Conservation (phyloP, 2,329 filamentous ascomycete genomes). For the Calonectria hongkongensis region DNA sequence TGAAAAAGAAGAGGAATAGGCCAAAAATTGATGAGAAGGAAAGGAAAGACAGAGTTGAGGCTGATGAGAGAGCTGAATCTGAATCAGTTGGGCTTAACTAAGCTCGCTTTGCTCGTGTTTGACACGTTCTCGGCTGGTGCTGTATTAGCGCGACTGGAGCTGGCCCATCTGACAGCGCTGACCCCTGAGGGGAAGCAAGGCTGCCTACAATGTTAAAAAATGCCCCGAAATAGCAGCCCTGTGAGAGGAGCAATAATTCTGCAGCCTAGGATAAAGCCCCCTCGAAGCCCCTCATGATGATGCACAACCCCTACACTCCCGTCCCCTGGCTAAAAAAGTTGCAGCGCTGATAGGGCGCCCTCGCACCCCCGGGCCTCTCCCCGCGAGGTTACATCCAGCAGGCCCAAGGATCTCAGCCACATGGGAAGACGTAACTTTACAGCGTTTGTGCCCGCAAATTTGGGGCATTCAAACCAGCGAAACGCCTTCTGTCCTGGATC, state of each 20-base stretch:
- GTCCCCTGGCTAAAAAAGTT: neutral
- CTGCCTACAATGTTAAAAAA: neutral
- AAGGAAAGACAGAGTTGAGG: slow-evolving; percentile 39
- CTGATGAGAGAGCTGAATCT: neutral
- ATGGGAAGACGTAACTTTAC: slow-evolving; percentile 11
- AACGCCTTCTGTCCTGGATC: neutral
- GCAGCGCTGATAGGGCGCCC: slow-evolving; percentile 26
- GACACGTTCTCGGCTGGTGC: neutral
- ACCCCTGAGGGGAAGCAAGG: slow-evolving; percentile 25
- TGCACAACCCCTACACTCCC: slow-evolving; percentile 5
- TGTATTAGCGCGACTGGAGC: slow-evolving; percentile 42
- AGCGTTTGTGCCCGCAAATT: slow-evolving; percentile 3
- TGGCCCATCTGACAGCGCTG: slow-evolving; percentile 34
- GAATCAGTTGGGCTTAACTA: slow-evolving; percentile 9
- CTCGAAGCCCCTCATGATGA: slow-evolving; percentile 11
- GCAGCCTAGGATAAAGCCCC: slow-evolving; percentile 23
- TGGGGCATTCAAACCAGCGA: slow-evolving; percentile 3
- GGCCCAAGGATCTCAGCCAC: slow-evolving; percentile 24
- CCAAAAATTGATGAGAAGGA: slow-evolving; percentile 23
- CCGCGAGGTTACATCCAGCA: slow-evolving; percentile 8
- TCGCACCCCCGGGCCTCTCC: slow-evolving; percentile 6
- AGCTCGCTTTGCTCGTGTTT: slow-evolving; percentile 23
- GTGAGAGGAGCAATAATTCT: slow-evolving; percentile 11
- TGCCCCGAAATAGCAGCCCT: slow-evolving; percentile 3
- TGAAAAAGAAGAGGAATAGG: neutral